Evolutionary conservation across 495 filamentous ascomycete species (phyloP).

Genomic region (Diplogelasinospora grovesii): DNA sequence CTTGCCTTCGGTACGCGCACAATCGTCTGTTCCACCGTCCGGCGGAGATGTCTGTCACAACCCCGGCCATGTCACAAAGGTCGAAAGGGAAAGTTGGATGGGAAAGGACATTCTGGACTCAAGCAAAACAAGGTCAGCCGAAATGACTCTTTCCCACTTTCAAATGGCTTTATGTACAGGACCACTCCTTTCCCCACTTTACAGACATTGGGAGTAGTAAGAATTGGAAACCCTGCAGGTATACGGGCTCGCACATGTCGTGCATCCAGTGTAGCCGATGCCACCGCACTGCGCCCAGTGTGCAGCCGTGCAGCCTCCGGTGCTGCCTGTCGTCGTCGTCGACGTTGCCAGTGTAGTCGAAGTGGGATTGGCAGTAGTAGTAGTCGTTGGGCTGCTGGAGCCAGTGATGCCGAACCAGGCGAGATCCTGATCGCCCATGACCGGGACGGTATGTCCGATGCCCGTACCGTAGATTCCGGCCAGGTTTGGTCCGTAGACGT

Average conservation of each 20-base stretch:
- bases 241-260: slow-evolving; percentile 26
- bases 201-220: slow-evolving; percentile 31
- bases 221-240: slow-evolving; percentile 25
- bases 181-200: too few species aligned
- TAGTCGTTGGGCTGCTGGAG: not conserved
- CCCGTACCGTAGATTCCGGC: slow-evolving; percentile 33
- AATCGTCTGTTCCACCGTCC: too few species aligned
- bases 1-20: too few species aligned
- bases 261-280: slow-evolving; percentile 33
- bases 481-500: slow-evolving; percentile 40
- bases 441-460: slow-evolving; percentile 25
- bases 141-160: too few species aligned
- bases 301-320: slow-evolving; percentile 17
- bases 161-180: too few species aligned
- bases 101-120: too few species aligned
- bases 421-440: slow-evolving; percentile 25
- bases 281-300: slow-evolving; percentile 43
- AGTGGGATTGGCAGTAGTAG: slow-evolving; percentile 2
- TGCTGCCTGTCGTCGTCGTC: slow-evolving; percentile 20
- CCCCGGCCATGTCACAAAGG: too few species aligned
- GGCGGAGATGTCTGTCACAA: too few species aligned
- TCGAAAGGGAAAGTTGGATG: too few species aligned
- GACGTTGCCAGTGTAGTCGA: slow-evolving; percentile 4
- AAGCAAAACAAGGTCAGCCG: too few species aligned
- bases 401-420: slow-evolving; percentile 30